A percentile compares a stretch with the other conserved stretches of the same genome.
phyloP scores from a whole-genome alignment of 2,329 filamentous ascomycete genomes.

The Talaromyces sp. region DNA sequence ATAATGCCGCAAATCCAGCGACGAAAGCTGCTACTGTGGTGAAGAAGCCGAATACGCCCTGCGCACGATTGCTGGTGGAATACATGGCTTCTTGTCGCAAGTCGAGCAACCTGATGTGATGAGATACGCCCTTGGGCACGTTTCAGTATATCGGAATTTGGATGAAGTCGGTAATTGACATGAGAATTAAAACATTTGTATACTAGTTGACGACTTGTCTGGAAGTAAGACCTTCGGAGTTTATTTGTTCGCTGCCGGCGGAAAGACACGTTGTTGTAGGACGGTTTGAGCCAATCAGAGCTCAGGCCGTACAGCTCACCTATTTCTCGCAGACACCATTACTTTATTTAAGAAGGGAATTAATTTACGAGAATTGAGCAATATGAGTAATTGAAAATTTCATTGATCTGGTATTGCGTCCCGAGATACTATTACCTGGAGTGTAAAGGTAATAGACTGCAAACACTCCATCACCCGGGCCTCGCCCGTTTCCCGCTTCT shows the following conservation, averaged over 20 bases:
- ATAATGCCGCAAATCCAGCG: conserved; percentile 74
- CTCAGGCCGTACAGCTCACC: not conserved
- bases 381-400: too few relatives aligned
- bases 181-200: not conserved
- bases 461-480: not conserved
- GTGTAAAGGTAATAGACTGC: not conserved
- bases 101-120: not conserved
- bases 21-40: conserved; percentile 87
- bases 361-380: not conserved
- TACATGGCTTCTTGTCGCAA: conserved; percentile 61
- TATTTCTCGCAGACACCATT: not conserved
- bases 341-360: not conserved
- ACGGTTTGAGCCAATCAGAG: conserved; percentile 5
- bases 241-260: not conserved
- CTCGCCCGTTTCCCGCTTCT: not conserved
- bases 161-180: not conserved
- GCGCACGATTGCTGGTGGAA: conserved; percentile 76
- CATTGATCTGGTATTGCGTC: not conserved
- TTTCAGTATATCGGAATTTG: not conserved
- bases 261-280: conserved; percentile 12
- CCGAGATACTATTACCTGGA: not conserved
- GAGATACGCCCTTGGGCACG: not conserved
- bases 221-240: not conserved
- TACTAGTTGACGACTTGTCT: not conserved
- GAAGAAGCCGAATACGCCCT: conserved; percentile 97